Evolutionary conservation across 768 basidiomycete species (phyloP).

Genomic region (Boletus fagicola): DNA sequence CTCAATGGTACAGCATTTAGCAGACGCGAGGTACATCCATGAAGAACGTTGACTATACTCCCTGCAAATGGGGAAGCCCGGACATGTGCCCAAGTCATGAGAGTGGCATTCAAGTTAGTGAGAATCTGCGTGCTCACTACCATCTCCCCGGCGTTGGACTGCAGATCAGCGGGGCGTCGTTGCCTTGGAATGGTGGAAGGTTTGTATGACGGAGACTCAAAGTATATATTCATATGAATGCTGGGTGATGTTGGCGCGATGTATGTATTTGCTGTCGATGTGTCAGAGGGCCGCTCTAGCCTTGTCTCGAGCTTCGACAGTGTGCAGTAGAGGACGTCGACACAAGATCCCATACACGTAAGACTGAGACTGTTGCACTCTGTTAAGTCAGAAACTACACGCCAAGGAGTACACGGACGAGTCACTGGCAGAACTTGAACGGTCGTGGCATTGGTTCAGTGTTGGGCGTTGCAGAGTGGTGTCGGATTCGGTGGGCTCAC

Average conservation of each 20-base stretch:
- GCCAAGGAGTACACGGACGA: background rate
- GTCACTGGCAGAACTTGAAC: no score
- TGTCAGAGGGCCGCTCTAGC: background rate
- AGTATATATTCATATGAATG: background rate
- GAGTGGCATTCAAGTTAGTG: background rate
- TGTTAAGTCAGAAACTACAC: background rate
- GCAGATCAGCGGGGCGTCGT: background rate
- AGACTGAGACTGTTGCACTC: background rate
- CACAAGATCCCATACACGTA: background rate
- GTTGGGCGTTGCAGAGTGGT: background rate
- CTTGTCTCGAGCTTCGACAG: background rate
- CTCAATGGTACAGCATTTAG: background rate
- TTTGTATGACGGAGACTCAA: background rate
- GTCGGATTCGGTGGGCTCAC: background rate
- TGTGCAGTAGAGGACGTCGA: background rate
- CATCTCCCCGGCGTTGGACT: background rate
- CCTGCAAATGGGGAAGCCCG: background rate
- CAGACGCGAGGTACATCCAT: background rate
- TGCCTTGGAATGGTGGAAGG: background rate
- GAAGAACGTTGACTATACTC: background rate
- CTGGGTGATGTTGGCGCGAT: no score
- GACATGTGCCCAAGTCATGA: background rate
- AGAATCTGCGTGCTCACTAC: background rate
- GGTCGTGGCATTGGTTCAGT: background rate
- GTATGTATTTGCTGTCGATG: background rate